Base-by-base conservation (phyloP, 2,329 filamentous ascomycete species). In the Fusarium chaquense region DNA sequence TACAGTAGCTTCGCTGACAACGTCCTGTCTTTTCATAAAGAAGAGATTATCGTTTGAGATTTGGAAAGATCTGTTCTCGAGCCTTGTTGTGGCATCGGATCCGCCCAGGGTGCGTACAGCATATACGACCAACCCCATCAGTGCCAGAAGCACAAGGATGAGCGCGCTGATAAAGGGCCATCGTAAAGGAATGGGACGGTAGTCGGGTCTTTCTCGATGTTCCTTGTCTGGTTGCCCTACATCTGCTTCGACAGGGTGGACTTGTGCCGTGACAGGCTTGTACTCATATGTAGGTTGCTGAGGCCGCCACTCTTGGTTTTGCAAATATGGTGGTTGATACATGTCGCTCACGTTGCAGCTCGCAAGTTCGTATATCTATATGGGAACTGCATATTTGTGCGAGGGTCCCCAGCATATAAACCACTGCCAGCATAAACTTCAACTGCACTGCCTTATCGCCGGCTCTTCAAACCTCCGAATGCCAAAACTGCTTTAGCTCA, bases 131-230 rank as follows among this genome's bases (percentile, higher is more conserved):
- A 55, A 15, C 1, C 68, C 68, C 45, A 69, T 43, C 6, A 71
- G 40, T 12, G 40, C 53, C n/a, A 65, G 6, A 12, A 71, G 43
- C 11, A 62, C 47, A 22, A 71, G 33, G 0, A 71, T 59, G 26
- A 68, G 24, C 3, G 51, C 46, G 24, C 44, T 57, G 35, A 71
- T 71, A 6, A 71, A 71, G 0, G 61, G 60, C 68, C 68, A 71
- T 56, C 64, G 47, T 24, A 71, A 28, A 7, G 68, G 64, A 16
- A 71, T 69, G 36, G 68, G 68, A 16, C 68, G 64, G n/a, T 71
- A 71, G 24, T 71, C 68, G 1, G 68, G 65, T 13, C 43, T 68
- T 41, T 70, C 67, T 33, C 44, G 22, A 6, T 49, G 24, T 15
- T 35, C 16, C n/a, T 60, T 68, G 24, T 33, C 53, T 6, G 40